Base-by-base conservation (phyloP, 192 early-diverging fungal species). In the Chytriomyces sp. region DNA sequence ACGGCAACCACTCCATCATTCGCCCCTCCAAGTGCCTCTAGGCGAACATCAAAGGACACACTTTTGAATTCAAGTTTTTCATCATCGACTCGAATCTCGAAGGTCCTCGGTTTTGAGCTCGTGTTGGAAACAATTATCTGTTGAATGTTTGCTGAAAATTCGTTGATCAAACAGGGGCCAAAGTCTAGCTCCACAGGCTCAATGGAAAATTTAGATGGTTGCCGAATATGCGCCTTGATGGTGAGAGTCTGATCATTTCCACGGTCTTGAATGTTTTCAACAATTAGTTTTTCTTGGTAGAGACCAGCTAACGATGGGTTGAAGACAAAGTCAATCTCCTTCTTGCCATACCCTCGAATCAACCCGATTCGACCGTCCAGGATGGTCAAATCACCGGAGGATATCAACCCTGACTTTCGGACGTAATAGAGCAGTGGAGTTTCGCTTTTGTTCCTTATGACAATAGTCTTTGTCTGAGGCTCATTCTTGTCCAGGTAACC, bases 301-400 rank as follows among this genome's bases (percentile, higher is more conserved):
- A 77, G 77, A 1, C 97, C 97, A 5, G 91, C 79, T n/a, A 99
- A 78, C 10, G 93, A 92, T 1, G 97, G 97, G 14, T 91, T 86
- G 78, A 99, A 98, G 12, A 90, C 86, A 84, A 98, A 98, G 39
- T 91, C 93, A 0, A 99, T 86, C 77, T 96, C 95, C 34, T 90
- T 89, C 78, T 93, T 95, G 52, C 93, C 93, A 72, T 91, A 95
- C 1, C 90, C 91, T 28, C 95, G 90, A 36, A 99, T 88, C 1
- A 99, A 85, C 62, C 97, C 97, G 40, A 91, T 90, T 14, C 89
- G 86, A 34, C 91, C 91, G 37, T 87, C 86, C 22, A 88, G 86
- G 17, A 97, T 80, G n/a, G 88, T 80, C 26, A 99, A 85, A 71
- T 97, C 94, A 31, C 94, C 93, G 5, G 93, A 96, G 3, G 95